Percentiles rank a stretch among this genome's conserved stretches.
These are phyloP conservation scores for Suillus lakei DNA, from an alignment of 768 basidiomycete species.

Conservation along the genomic window DNA sequence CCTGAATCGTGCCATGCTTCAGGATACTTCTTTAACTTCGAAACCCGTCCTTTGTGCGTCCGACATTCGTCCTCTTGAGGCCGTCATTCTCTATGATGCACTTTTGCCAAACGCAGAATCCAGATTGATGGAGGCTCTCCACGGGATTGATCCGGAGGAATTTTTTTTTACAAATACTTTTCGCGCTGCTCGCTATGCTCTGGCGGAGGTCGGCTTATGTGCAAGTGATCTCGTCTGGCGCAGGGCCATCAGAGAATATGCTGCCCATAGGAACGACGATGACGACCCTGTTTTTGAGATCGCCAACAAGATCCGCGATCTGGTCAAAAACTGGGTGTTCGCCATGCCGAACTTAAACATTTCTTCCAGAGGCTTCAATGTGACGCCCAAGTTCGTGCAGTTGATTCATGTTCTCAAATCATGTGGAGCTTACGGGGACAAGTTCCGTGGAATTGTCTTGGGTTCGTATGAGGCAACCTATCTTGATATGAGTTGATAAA, in stretches of 20 bases:
- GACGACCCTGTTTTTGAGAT: constrained; percentile 34
- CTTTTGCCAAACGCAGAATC: constrained; percentile 40
- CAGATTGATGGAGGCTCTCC: constrained; percentile 52
- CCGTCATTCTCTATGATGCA: constrained; percentile 59
- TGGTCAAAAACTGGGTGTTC: constrained; percentile 66
- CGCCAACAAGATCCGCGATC: constrained; percentile 34
- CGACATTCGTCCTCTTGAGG: constrained; percentile 50
- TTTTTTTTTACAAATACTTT: constrained; percentile 47
- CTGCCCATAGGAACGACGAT: constrained; percentile 40
- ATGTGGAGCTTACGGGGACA: constrained; percentile 54
- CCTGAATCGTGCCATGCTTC: constrained; percentile 12
- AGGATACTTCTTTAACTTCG: constrained; percentile 17
- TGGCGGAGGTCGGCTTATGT: constrained; percentile 65
- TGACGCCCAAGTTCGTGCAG: constrained; percentile 67
- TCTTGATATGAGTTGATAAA: constrained; percentile 2
- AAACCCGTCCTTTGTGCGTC: constrained; percentile 37
- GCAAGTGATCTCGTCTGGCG: constrained; percentile 77
- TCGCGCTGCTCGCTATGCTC: constrained; percentile 48
- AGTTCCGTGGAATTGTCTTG: constrained; percentile 68
- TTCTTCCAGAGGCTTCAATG: constrained; percentile 64
- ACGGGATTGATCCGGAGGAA: constrained; percentile 46
- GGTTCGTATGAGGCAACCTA: constrained; percentile 44
- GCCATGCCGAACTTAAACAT: constrained; percentile 65
- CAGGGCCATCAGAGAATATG: constrained; percentile 47
- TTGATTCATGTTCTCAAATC: constrained; percentile 63